Conservation (phyloP, 2,329 filamentous ascomycete species). For the Didymella arachidicola region DNA sequence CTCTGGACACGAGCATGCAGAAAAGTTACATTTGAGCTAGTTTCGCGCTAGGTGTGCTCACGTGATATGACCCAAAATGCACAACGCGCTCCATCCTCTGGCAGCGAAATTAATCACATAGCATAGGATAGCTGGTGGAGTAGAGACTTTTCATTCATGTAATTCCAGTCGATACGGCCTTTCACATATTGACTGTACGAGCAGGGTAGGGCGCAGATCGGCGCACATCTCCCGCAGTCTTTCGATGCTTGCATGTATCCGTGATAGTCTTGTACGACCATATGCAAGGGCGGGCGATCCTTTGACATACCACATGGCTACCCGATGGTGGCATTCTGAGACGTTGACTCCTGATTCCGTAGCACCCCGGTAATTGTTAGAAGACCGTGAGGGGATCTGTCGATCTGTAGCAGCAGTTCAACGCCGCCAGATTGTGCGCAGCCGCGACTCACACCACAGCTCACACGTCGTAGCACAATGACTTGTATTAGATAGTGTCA, state of each 20-base stretch:
- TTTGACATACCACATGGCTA: constrained; percentile 11
- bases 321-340: constrained; percentile 2
- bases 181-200: neutral
- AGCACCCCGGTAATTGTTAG: neutral
- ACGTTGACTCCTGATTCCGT: neutral
- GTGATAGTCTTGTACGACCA: constrained; percentile 4
- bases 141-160: neutral
- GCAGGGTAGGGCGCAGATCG: constrained; percentile 23
- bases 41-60: constrained; percentile 24
- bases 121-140: neutral
- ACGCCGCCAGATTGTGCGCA: neutral
- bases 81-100: too few relatives aligned
- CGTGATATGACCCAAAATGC: constrained; percentile 1
- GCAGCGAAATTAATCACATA: neutral
- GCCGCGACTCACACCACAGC: neutral
- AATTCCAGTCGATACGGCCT: too few relatives aligned
- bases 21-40: constrained; percentile 30
- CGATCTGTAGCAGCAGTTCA: neutral
- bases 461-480: constrained; percentile 10
- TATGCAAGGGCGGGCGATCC: constrained; percentile 16
- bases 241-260: constrained; percentile 2
- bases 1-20: constrained; percentile 27
- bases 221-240: constrained; percentile 17
- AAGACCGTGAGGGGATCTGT: neutral
- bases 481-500: constrained; percentile 32